These are phyloP conservation scores for Lipomyces starkeyi DNA, from an alignment of 805 yeast species.

Conservation along the genomic window DNA sequence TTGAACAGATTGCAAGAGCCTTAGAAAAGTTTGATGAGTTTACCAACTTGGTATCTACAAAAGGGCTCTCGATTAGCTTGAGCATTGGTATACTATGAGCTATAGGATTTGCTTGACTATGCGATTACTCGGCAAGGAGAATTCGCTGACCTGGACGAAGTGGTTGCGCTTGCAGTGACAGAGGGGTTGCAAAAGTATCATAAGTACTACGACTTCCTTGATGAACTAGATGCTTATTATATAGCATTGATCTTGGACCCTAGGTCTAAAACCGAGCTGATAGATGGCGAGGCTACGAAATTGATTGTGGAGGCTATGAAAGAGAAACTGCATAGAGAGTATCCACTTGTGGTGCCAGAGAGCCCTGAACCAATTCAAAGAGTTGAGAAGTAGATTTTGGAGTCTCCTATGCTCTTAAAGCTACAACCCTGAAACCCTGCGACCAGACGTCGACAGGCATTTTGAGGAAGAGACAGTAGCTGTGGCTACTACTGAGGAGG, in stretches of 20 bases:
- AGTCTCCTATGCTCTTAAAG: constrained; percentile 2
- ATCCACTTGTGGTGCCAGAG: constrained; percentile 2
- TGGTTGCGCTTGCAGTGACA: background rate
- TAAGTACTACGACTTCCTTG: too few relatives aligned
- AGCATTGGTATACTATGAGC: background rate
- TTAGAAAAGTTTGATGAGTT: background rate
- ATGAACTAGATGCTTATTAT: background rate
- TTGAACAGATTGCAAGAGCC: background rate
- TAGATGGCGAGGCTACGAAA: constrained; percentile 4
- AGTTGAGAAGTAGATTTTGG: background rate
- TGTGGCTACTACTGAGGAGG: too few relatives aligned
- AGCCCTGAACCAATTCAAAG: background rate
- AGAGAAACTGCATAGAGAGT: background rate
- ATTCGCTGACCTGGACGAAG: background rate
- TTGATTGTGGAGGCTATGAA: constrained; percentile 7
- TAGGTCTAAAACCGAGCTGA: background rate
- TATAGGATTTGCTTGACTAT: background rate
- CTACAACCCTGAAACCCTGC: background rate
- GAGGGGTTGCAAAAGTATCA: background rate
- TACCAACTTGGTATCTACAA: background rate
- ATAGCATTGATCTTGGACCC: background rate
- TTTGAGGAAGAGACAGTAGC: background rate
- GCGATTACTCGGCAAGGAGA: background rate
- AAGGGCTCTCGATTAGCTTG: background rate
- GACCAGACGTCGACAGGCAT: background rate